These are phyloP conservation scores for Aspergillus campestris DNA, from an alignment of 495 filamentous ascomycete genomes.

Conservation along the genomic window DNA sequence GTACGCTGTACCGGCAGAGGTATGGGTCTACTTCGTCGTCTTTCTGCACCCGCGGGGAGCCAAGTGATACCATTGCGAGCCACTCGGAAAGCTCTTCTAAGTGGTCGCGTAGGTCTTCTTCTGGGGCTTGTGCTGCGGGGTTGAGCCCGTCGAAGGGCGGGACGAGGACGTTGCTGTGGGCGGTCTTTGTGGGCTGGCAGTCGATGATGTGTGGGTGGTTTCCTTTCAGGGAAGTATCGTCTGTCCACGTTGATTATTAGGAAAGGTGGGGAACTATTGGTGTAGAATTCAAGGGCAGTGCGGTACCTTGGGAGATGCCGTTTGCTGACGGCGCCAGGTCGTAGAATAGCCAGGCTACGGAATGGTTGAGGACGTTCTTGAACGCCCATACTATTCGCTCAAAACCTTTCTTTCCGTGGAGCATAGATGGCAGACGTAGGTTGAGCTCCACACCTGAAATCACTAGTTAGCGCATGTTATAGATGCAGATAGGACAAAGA, in stretches of 20 bases:
- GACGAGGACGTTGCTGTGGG: constrained; percentile 29
- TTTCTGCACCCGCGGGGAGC: constrained; percentile 59
- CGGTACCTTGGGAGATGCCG: constrained; percentile 20
- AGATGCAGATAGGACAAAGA: not conserved
- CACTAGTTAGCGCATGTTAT: not conserved
- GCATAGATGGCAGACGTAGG: constrained; percentile 70
- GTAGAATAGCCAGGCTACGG: constrained; percentile 75
- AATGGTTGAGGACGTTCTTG: constrained; percentile 65
- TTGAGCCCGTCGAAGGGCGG: constrained; percentile 42
- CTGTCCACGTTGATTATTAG: constrained; percentile 6
- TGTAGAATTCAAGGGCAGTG: not conserved
- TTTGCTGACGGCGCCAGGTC: constrained; percentile 37
- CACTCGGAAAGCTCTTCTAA: constrained; percentile 70
- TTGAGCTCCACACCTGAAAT: constrained; percentile 69
- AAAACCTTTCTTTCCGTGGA: constrained; percentile 87
- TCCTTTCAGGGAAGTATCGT: constrained; percentile 39
- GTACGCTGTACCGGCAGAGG: constrained; percentile 70
- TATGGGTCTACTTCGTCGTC: constrained; percentile 72
- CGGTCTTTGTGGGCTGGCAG: constrained; percentile 16
- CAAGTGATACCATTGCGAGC: constrained; percentile 63
- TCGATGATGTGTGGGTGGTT: constrained; percentile 46
- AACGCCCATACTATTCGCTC: constrained; percentile 78
- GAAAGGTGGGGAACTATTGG: not conserved
- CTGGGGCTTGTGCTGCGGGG: constrained; percentile 25
- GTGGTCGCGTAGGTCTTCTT: constrained; percentile 48